Evolutionary conservation across 208 protist species (phyloP), one percentile per base, ranked within the genome.

Genomic region (Acanthamoeba sp.): DNA sequence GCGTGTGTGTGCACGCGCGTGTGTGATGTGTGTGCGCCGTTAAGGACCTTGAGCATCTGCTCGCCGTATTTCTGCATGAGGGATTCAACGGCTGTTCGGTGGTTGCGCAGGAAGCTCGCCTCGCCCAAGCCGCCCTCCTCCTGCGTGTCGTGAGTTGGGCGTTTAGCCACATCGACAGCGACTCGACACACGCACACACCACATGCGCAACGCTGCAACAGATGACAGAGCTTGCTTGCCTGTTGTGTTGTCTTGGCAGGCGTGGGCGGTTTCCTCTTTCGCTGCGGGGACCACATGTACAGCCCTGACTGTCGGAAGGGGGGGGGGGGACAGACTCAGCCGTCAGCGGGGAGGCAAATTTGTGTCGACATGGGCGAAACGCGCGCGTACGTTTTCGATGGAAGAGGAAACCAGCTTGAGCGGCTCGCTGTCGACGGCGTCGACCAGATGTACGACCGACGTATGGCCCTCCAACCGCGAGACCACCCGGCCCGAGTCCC

Each of bases 51-150:
- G 14, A 73, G 64, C 29, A 73, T 73, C 27, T 73, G 64, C 27
- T 73, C 64, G 27, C 64, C 64, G 64, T 73, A 73, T 20, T 73
- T 73, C 4, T 36, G 27, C 64, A 73, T 73, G 29, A 73, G 64
- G 4, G 64, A 29, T 22, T 73, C 64, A 12, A 73, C 64, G 27
- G 64, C 64, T 73, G 64, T 36, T 38, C 34, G 64, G 34, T 73
- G 64, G 22, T 73, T 73, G 27, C 29, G 29, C 2, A 73, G 34
- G 64, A 73, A 73, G 34, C 14, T 73, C 27, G 27, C 64, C 64
- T 73, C 64, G 6, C 34, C 64, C 34, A 38, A 12, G 27, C n/a
- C 64, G 34, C 14, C 14, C 34, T 9, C 64, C 34, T 73, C 64
- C 29, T 73, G 27, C 20, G 16, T 64, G 57, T 64, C 20, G 24